Conservation (phyloP, 2,329 filamentous ascomycete species). For the Lomentospora prolificans region DNA sequence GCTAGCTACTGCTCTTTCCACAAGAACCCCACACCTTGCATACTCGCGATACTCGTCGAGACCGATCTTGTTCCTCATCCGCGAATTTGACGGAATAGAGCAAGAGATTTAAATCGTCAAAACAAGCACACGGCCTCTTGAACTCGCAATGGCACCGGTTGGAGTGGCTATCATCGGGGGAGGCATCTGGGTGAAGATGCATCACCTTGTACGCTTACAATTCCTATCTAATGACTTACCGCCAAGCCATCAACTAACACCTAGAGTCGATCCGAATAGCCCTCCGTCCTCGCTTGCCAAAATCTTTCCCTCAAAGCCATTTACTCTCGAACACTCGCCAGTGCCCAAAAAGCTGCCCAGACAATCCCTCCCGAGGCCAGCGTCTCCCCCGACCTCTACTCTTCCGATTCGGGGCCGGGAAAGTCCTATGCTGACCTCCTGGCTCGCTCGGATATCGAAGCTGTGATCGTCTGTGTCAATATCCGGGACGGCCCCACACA, state of each 20-base stretch:
- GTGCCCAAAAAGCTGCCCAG: slow-evolving; percentile 45
- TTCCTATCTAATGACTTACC: not conserved
- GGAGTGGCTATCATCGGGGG: slow-evolving; percentile 52
- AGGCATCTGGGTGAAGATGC: slow-evolving; percentile 50
- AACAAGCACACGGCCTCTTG: too few species aligned
- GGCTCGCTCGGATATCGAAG: slow-evolving; percentile 40
- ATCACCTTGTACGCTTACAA: slow-evolving; percentile 39
- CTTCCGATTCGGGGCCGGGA: slow-evolving; percentile 38
- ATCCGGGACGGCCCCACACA: slow-evolving; percentile 49
- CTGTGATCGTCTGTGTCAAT: slow-evolving; percentile 48
- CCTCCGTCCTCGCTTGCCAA: slow-evolving; percentile 45
- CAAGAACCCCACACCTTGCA: too few species aligned
- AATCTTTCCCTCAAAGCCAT: slow-evolving; percentile 49
- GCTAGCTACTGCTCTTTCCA: too few species aligned
- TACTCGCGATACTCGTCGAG: too few species aligned
- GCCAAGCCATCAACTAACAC: not conserved
- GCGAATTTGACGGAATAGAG: too few species aligned
- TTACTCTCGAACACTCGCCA: slow-evolving; percentile 52
- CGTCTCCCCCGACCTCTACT: slow-evolving; percentile 40
- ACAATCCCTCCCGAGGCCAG: not conserved
- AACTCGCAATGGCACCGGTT: slow-evolving; percentile 24
- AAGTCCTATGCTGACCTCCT: slow-evolving; percentile 42
- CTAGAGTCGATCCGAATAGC: slow-evolving; percentile 21
- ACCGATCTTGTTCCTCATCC: too few species aligned
- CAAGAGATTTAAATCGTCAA: too few species aligned